Conservation (phyloP, 176 grass and related monocot species). For the Oryza meridionalis region DNA sequence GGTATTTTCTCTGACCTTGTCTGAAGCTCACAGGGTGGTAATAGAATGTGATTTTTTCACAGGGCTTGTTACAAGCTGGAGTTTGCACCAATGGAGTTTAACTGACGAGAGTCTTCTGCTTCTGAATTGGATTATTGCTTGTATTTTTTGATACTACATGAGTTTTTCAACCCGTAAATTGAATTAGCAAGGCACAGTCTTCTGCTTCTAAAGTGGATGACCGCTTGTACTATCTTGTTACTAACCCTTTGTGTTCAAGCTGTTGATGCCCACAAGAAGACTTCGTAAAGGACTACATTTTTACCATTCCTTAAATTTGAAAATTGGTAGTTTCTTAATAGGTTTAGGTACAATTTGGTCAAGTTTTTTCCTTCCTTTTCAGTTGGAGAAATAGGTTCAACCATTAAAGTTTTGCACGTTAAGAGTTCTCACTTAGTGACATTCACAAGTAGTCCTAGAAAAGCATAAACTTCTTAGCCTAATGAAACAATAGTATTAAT, state of each 20-base stretch:
- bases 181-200: background rate
- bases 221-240: constrained; percentile 18
- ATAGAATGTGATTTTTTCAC: constrained; percentile 51
- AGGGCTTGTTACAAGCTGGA: constrained; percentile 50
- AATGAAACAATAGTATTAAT: background rate
- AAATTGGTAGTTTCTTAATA: constrained; percentile 6
- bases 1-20: constrained; percentile 98
- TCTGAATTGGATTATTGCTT: constrained; percentile 22
- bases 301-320: constrained; percentile 24
- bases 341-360: constrained; percentile 15
- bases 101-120: constrained; percentile 34
- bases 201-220: constrained; percentile 19
- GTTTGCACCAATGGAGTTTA: constrained; percentile 40
- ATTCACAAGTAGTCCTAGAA: constrained; percentile 15
- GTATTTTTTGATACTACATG: constrained; percentile 22
- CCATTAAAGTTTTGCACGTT: constrained; percentile 19
- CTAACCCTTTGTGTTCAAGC: constrained; percentile 15
- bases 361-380: background rate
- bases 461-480: constrained; percentile 20
- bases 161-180: constrained; percentile 17
- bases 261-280: constrained; percentile 12
- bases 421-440: background rate
- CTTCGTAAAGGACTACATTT: constrained; percentile 15
- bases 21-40: constrained; percentile 96
- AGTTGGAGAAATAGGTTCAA: background rate